Evolutionary conservation across 208 protist genomes (phyloP).

Genomic region (Leishmania mexicana): DNA sequence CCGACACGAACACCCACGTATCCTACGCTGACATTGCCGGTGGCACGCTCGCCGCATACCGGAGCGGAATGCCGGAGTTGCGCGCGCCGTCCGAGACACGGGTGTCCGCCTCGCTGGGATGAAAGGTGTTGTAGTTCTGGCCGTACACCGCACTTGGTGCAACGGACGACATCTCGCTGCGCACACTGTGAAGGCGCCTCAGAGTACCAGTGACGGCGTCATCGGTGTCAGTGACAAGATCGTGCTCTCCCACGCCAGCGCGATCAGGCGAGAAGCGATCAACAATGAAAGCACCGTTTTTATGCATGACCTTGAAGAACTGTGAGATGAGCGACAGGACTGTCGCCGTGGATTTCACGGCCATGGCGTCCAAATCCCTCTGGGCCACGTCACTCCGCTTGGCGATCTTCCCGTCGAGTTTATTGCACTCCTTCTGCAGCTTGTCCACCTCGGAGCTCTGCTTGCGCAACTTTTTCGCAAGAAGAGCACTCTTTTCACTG

Average conservation of each 20-base stretch:
- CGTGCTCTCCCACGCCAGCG: not conserved
- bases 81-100: not conserved
- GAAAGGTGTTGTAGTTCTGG: slow-evolving; percentile 5
- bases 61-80: slow-evolving; percentile 16
- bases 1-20: not conserved
- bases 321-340: slow-evolving; percentile 4
- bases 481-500: not conserved
- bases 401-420: not conserved
- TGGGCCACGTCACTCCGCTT: not conserved
- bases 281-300: slow-evolving; percentile 8
- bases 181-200: not conserved
- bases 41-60: slow-evolving; percentile 1
- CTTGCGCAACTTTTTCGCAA: not conserved
- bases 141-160: slow-evolving; percentile 16
- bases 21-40: not conserved
- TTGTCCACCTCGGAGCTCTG: slow-evolving; percentile 8
- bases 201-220: slow-evolving; percentile 5
- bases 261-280: not conserved
- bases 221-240: not conserved
- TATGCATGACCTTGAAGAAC: slow-evolving; percentile 18
- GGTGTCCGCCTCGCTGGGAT: slow-evolving; percentile 4
- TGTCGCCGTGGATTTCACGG: slow-evolving; percentile 5
- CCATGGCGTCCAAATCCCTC: slow-evolving; percentile 3
- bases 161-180: slow-evolving; percentile 15
- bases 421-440: slow-evolving; percentile 14